Percentiles rank a stretch among this genome's conserved stretches.
Evolutionary conservation across 805 yeast genomes (phyloP).

Genomic region (Wickerhamomyces subpelliculosus): DNA sequence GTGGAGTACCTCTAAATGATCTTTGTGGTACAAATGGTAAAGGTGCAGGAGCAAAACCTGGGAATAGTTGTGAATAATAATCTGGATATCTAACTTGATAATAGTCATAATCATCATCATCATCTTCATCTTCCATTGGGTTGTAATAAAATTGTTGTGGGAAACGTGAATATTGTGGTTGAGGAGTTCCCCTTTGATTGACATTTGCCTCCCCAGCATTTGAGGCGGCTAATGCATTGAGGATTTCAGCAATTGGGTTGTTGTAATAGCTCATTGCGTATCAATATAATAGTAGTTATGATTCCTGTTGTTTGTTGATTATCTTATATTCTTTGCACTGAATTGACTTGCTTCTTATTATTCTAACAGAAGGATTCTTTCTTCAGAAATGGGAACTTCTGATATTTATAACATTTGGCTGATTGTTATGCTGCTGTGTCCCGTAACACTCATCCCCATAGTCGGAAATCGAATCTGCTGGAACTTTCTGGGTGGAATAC

Average conservation of each 20-base stretch:
- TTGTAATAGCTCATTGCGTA: not conserved
- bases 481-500: too few relatives aligned
- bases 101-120: conserved; percentile 13
- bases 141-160: not conserved
- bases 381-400: not conserved
- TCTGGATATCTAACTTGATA: conserved; percentile 10
- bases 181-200: not conserved
- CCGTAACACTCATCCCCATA: too few relatives aligned
- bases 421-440: not conserved
- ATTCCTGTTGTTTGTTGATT: too few relatives aligned
- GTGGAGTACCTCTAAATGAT: too few relatives aligned
- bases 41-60: not conserved
- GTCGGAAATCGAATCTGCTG: too few relatives aligned
- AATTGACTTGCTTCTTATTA: not conserved
- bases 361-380: too few relatives aligned
- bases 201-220: too few relatives aligned
- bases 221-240: not conserved
- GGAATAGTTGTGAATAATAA: conserved; percentile 8
- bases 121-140: conserved; percentile 11
- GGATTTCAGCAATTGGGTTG: not conserved
- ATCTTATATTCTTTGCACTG: not conserved
- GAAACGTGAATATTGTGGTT: not conserved
- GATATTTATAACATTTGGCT: not conserved
- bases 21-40: not conserved
- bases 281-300: too few relatives aligned